These are phyloP conservation scores for Cladorrhinum sp. DNA, from an alignment of 2,329 filamentous ascomycete species.

Conservation along the genomic window DNA sequence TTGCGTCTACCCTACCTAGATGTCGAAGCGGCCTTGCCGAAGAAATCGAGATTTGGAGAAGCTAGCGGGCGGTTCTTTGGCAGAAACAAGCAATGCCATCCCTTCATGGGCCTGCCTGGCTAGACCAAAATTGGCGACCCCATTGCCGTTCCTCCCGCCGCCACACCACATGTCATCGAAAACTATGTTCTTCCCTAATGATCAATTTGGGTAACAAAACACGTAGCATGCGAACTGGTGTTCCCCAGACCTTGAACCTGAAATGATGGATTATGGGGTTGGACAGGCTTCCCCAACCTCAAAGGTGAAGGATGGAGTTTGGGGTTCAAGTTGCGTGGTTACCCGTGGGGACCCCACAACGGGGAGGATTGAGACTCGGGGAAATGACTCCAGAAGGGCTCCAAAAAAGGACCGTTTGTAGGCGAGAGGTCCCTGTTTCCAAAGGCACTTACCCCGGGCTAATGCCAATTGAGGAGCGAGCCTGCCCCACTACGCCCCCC, in stretches of 20 bases:
- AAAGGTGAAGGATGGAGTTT: neutral
- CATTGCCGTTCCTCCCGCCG: neutral
- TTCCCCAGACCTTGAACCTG: neutral
- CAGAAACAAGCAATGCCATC: neutral
- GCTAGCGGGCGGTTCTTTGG: neutral
- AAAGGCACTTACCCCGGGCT: conserved; percentile 2
- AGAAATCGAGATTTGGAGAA: neutral
- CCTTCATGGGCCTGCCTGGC: neutral
- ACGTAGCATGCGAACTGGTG: too few relatives aligned
- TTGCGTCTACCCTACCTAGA: neutral
- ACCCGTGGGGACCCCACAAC: neutral
- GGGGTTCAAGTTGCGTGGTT: too few relatives aligned
- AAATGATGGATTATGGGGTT: neutral
- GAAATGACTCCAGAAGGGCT: conserved; percentile 11
- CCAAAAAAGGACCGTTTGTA: conserved; percentile 30
- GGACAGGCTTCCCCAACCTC: neutral
- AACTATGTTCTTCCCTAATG: too few relatives aligned
- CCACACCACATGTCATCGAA: neutral
- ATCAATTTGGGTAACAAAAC: too few relatives aligned
- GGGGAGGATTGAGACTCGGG: neutral
- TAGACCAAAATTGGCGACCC: neutral
- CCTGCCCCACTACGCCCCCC: neutral
- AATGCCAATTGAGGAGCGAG: conserved; percentile 3
- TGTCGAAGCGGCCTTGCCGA: neutral
- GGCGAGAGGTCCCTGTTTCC: conserved; percentile 12